Percentiles rank a stretch among this genome's conserved stretches.
These are phyloP conservation scores for Xylaria digitata DNA, from an alignment of 2,329 filamentous ascomycete genomes.

Conservation along the genomic window DNA sequence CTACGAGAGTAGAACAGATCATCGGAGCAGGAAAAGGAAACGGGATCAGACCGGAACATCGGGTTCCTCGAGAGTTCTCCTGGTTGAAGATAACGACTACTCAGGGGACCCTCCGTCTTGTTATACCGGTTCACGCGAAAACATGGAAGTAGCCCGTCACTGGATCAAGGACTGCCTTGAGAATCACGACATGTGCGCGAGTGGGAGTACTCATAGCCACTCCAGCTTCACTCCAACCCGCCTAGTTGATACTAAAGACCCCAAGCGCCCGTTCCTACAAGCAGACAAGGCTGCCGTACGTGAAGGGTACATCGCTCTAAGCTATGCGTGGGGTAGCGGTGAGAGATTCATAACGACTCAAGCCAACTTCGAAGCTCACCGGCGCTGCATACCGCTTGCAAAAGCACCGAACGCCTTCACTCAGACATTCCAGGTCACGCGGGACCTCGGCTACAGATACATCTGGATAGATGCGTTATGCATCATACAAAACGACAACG, in stretches of 20 bases:
- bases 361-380: slow-evolving; percentile 20
- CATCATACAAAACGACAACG: slow-evolving; percentile 42
- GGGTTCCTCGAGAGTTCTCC: not conserved
- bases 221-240: slow-evolving; percentile 20
- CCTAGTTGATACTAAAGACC: slow-evolving; percentile 27
- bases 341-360: slow-evolving; percentile 16
- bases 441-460: slow-evolving; percentile 35
- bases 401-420: slow-evolving; percentile 4
- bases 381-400: slow-evolving; percentile 10
- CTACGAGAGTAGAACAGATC: not conserved
- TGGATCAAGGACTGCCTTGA: slow-evolving; percentile 34
- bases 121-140: slow-evolving; percentile 27
- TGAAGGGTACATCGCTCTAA: slow-evolving; percentile 28
- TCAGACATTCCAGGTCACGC: slow-evolving; percentile 23
- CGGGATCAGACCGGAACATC: slow-evolving; percentile 7
- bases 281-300: not conserved
- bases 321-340: slow-evolving; percentile 33
- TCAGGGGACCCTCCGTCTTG: not conserved
- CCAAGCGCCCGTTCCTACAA: slow-evolving; percentile 22
- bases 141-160: slow-evolving; percentile 24
- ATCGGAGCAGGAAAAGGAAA: slow-evolving; percentile 17
- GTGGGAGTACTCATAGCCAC: slow-evolving; percentile 11
- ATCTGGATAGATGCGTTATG: slow-evolving; percentile 45
- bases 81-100: not conserved
- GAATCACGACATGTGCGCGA: slow-evolving; percentile 29